A percentile compares a stretch with the other conserved stretches of the same genome.
These are phyloP conservation scores for Raffaelea albimanens DNA, from an alignment of 2,329 filamentous ascomycete genomes.

Conservation along the genomic window DNA sequence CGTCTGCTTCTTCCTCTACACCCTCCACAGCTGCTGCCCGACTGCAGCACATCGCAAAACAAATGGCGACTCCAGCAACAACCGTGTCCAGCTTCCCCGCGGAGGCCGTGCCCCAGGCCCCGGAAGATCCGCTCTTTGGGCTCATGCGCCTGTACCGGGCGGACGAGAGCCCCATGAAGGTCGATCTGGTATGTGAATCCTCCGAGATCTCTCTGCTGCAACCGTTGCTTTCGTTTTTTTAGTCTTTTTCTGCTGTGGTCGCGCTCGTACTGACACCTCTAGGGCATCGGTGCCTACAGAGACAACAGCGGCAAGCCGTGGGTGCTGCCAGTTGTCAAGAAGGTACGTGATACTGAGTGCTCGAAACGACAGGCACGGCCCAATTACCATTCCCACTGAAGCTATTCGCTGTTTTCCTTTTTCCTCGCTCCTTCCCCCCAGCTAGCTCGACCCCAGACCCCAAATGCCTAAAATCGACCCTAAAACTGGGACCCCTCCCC, in stretches of 20 bases:
- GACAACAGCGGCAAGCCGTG: slow-evolving; percentile 95
- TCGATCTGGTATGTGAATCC: slow-evolving; percentile 78
- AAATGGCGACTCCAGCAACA: slow-evolving; percentile 44
- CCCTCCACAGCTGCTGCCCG: slow-evolving; percentile 38
- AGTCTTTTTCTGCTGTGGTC: background rate
- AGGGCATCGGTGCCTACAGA: slow-evolving; percentile 84
- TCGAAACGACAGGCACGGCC: slow-evolving; percentile 1
- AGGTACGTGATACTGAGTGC: slow-evolving; percentile 50
- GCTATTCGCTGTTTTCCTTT: slow-evolving; percentile 9
- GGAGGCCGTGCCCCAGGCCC: slow-evolving; percentile 74
- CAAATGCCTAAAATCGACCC: background rate
- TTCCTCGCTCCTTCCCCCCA: background rate
- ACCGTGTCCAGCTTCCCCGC: slow-evolving; percentile 62
- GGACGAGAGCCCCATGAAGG: slow-evolving; percentile 69
- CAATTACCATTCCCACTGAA: slow-evolving; percentile 8
- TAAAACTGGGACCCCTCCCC: background rate
- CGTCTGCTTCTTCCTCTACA: slow-evolving; percentile 3
- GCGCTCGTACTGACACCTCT: background rate
- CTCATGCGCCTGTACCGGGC: slow-evolving; percentile 80
- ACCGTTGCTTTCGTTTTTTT: background rate
- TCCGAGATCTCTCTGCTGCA: too few species aligned
- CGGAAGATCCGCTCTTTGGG: slow-evolving; percentile 91
- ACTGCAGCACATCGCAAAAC: slow-evolving; percentile 54
- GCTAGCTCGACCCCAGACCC: slow-evolving; percentile 5
- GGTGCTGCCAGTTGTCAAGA: slow-evolving; percentile 92